Conservation (phyloP, 225 moss, liverwort and hornwort species). For the Polytrichum formosum region DNA sequence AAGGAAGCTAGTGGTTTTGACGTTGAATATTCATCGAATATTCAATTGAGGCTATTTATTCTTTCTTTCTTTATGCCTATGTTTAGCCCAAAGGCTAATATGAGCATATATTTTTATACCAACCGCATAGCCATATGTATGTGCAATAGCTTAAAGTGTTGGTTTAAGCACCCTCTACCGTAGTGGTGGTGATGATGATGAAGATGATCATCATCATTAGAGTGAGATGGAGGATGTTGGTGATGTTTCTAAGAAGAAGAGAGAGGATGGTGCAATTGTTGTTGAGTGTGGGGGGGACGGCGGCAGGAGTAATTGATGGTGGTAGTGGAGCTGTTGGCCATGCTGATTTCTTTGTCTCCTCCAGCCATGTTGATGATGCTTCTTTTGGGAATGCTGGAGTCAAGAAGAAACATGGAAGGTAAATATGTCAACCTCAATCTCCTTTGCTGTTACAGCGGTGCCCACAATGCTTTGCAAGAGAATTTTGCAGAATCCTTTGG, state of each 20-base stretch:
- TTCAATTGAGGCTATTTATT: no score
- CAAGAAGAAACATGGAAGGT: constrained; percentile 32
- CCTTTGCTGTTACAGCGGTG: constrained; percentile 43
- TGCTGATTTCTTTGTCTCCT: constrained; percentile 6
- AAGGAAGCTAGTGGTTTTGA: no score
- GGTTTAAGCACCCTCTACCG: no score
- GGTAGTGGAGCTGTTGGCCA: constrained; percentile 4
- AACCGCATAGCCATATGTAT: no score
- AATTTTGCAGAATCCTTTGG: constrained; percentile 68
- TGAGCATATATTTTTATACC: no score
- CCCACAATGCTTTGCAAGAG: constrained; percentile 59
- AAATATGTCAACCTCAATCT: constrained; percentile 3
- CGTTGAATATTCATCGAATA: no score
- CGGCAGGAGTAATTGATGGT: constrained; percentile 10
- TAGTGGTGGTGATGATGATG: not conserved
- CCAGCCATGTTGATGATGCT: constrained; percentile 16
- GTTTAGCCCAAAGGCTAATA: no score
- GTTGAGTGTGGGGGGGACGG: not conserved
- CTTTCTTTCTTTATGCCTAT: no score
- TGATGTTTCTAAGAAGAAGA: constrained; percentile 23
- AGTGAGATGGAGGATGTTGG: constrained; percentile 19
- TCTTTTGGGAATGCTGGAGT: constrained; percentile 30
- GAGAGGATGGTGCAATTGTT: constrained; percentile 1
- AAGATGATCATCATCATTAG: not conserved
- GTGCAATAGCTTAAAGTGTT: no score